Evolutionary conservation across 2,329 filamentous ascomycete species (phyloP).

Genomic region (Pyrenochaeta sp.): DNA sequence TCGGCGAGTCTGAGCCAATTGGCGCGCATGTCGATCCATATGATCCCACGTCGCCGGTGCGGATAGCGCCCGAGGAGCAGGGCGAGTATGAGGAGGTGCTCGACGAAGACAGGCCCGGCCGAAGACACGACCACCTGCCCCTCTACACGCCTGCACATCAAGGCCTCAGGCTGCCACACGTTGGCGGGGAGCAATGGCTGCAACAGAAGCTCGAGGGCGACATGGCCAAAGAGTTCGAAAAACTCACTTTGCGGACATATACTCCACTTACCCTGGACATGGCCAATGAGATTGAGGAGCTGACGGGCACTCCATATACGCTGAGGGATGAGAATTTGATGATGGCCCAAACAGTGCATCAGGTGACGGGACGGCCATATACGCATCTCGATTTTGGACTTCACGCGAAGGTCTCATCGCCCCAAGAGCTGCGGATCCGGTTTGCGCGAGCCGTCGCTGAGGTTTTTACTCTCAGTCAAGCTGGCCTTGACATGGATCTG

Average conservation of each 20-base stretch:
- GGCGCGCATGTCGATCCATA: constrained; percentile 49
- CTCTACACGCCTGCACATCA: constrained; percentile 19
- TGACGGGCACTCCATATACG: constrained; percentile 41
- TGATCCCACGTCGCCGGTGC: constrained; percentile 44
- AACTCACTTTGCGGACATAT: constrained; percentile 41
- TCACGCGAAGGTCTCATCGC: constrained; percentile 18
- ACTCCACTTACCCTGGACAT: constrained; percentile 39
- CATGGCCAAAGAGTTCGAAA: constrained; percentile 43
- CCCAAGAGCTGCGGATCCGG: constrained; percentile 40
- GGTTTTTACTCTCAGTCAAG: constrained; percentile 55
- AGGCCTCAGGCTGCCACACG: constrained; percentile 54
- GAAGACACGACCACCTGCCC: not conserved
- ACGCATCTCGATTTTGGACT: constrained; percentile 36
- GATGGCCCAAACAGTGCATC: constrained; percentile 37
- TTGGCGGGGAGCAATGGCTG: constrained; percentile 60
- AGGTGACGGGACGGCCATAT: constrained; percentile 45
- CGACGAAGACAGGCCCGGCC: constrained; percentile 25
- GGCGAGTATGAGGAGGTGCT: constrained; percentile 44
- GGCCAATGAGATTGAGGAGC: constrained; percentile 39
- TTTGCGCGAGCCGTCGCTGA: constrained; percentile 66
- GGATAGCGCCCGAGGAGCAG: constrained; percentile 45
- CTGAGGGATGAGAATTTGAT: constrained; percentile 36
- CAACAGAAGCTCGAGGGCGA: constrained; percentile 39
- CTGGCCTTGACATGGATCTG: constrained; percentile 34
- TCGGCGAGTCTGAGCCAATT: constrained; percentile 46